A percentile compares a stretch with the other conserved stretches of the same genome.
Evolutionary conservation across 495 filamentous ascomycete species (phyloP).

Genomic region (Trichocladium antarcticum): DNA sequence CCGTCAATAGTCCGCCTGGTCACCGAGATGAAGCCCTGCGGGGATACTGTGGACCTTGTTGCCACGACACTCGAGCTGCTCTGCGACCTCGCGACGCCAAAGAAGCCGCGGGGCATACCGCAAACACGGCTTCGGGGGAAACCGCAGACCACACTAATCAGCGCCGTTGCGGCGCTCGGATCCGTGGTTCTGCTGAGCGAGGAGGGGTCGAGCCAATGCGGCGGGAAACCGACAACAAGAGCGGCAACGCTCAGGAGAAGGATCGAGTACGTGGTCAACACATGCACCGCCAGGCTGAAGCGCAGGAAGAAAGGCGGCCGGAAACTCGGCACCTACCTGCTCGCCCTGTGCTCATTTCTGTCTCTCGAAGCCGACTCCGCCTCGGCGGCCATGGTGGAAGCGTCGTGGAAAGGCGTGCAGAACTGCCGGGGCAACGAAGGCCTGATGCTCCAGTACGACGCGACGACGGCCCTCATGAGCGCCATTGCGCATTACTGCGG

Average conservation of each 20-base stretch:
- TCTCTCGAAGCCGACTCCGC: conserved; percentile 2
- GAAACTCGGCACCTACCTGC: conserved; percentile 21
- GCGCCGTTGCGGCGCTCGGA: conserved; percentile 12
- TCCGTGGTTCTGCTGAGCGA: conserved; percentile 15
- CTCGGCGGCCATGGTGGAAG: conserved; percentile 1
- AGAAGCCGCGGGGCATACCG: conserved; percentile 3
- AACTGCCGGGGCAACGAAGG: conserved; percentile 1
- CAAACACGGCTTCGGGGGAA: conserved; percentile 10
- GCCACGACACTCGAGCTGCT: conserved; percentile 26
- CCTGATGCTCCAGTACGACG: conserved; percentile 18
- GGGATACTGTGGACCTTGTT: conserved; percentile 31
- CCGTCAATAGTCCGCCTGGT: conserved; percentile 21
- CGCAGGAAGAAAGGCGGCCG: conserved; percentile 1
- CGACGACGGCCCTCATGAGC: conserved; percentile 16
- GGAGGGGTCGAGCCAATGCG: conserved; percentile 2
- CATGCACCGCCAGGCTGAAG: conserved; percentile 8
- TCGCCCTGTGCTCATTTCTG: conserved; percentile 21
- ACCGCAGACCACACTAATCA: conserved; percentile 12
- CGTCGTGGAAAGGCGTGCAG: conserved; percentile 13
- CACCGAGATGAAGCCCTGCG: conserved; percentile 18
- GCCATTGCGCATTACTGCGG: conserved; percentile 17
- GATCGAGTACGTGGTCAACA: conserved; percentile 13
- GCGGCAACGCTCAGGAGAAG: conserved; percentile 8
- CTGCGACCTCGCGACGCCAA: conserved; percentile 15
- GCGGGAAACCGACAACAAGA: background rate